Evolutionary conservation across 2,329 filamentous ascomycete genomes (phyloP), one percentile per base, ranked within the genome.

Genomic region (Claviceps pazoutovae): DNA sequence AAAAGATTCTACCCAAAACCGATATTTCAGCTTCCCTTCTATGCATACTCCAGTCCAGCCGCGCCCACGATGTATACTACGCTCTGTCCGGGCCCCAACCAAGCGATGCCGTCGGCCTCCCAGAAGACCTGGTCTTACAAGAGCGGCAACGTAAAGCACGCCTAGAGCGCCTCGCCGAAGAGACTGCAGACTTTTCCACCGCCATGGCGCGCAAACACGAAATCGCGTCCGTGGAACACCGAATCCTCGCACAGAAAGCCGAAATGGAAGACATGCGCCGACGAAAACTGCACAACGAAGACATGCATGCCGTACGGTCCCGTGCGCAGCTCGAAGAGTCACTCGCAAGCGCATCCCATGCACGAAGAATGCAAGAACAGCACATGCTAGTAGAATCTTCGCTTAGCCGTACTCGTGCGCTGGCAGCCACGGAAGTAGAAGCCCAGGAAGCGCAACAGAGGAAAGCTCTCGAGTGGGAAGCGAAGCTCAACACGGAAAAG

Each of bases 1-100:
- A 63, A 38, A 74, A 72, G 44, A 61, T 78, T 1, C 57, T 79
- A 5, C 61, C 65, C 0, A 60, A 66, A 4, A 66, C 68, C 2
- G 69, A 72, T 21, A 52, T 58, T 13, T 68, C 66, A 6, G 61
- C 69, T 0, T 62, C 71, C 42, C 70, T 81, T 2, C 58, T 79
- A 36, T 58, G 59, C 1, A 65, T 80, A 2, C 69, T 81, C 23
- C 69, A 68, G 6, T 71, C 72, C 47, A 79, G 78, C 56, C 73
- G 78, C 13, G 74, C 71, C 5, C 63, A 63, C 7, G 76, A 80
- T 54, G 69, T 77, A 4, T 81, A 71, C 59, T 80, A 78, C 60
- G 73, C 75, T 45, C 72, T 74, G 56, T 65, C 68, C 2, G 75
- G 75, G 0, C 67, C 74, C 0, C 78, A 81, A 53, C 78, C 78